phyloP scores from a whole-genome alignment of 176 grass and related monocot genomes.

The Urochloa ruziziensis region DNA sequence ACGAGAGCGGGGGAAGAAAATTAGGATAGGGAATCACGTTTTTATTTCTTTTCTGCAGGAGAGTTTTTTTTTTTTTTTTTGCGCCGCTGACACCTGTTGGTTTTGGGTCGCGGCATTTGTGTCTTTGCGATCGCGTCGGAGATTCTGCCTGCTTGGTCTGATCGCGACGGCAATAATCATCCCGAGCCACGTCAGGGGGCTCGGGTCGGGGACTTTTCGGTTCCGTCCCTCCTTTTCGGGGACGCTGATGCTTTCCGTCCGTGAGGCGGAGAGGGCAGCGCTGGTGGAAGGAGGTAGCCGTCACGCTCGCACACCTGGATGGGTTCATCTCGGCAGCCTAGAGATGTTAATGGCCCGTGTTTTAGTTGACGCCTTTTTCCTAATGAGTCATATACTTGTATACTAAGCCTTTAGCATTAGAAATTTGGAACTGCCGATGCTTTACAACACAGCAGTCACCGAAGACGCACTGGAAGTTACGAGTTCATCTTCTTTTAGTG shows the following conservation, averaged over 20 bases:
- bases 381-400: not conserved
- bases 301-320: conserved; percentile 25
- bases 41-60: not conserved
- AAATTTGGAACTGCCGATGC: not conserved
- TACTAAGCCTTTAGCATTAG: not conserved
- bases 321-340: not conserved
- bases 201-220: not conserved
- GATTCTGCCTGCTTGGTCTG: conserved; percentile 25
- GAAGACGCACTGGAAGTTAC: not conserved
- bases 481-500: not conserved
- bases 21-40: not conserved
- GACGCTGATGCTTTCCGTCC: conserved; percentile 23
- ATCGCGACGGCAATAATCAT: conserved; percentile 36
- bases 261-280: not conserved
- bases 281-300: conserved; percentile 14
- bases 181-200: conserved; percentile 23
- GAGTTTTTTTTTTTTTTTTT: no score
- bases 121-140: conserved; percentile 27
- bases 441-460: not conserved
- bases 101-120: not conserved
- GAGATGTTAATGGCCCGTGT: not conserved
- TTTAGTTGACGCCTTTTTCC: not conserved
- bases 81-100: conserved; percentile 30
- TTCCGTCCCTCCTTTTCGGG: not conserved
- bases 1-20: not conserved